A percentile compares a stretch with the other conserved stretches of the same genome.
Evolutionary conservation across 2,329 filamentous ascomycete genomes (phyloP).

Genomic region (Fusarium mexicanum): DNA sequence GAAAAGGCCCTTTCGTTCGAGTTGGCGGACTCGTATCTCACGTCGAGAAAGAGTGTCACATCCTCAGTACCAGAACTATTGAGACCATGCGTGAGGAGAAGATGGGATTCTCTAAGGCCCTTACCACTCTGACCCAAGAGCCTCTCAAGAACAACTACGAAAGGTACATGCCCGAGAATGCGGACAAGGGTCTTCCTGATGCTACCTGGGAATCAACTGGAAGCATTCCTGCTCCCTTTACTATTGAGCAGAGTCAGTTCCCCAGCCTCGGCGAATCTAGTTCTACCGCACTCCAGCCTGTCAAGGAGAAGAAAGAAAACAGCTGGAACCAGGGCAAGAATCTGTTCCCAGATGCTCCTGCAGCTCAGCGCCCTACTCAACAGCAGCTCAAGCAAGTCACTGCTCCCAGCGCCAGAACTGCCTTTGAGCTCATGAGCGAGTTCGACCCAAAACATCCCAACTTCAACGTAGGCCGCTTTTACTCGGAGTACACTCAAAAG

Average conservation of each 20-base stretch:
- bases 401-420: slow-evolving; percentile 14
- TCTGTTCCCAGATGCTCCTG: slow-evolving; percentile 40
- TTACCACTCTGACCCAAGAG: slow-evolving; percentile 42
- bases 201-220: neutral
- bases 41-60: slow-evolving; percentile 55
- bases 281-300: neutral
- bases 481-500: slow-evolving; percentile 50
- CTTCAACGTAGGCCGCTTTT: slow-evolving; percentile 61
- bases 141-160: slow-evolving; percentile 44
- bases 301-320: slow-evolving; percentile 11
- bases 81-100: slow-evolving; percentile 50
- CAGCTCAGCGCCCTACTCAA: slow-evolving; percentile 28
- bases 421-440: slow-evolving; percentile 35
- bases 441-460: slow-evolving; percentile 58
- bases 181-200: neutral
- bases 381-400: slow-evolving; percentile 31
- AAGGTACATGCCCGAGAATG: slow-evolving; percentile 38
- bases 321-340: slow-evolving; percentile 29
- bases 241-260: slow-evolving; percentile 26
- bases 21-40: slow-evolving; percentile 55
- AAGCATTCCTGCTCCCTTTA: slow-evolving; percentile 4
- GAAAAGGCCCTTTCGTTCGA: slow-evolving; percentile 47
- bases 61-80: slow-evolving; percentile 48
- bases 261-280: slow-evolving; percentile 17
- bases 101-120: slow-evolving; percentile 47